These are phyloP conservation scores for Hippophae rhamnoides DNA, from an alignment of 306 rosid genomes.

Conservation along the genomic window DNA sequence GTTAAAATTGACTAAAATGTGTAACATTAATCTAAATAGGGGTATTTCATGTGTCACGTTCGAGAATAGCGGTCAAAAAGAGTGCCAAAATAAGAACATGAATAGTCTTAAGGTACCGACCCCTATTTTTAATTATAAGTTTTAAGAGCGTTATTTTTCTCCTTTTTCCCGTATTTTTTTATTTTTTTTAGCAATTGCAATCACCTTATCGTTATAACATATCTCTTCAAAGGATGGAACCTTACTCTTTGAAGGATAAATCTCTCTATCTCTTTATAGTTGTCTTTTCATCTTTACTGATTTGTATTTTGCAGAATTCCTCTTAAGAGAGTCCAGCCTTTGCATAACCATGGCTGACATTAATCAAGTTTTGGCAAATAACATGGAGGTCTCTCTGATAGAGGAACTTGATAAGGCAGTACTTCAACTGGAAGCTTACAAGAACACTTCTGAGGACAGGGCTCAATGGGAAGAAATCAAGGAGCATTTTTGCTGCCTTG, in stretches of 20 bases:
- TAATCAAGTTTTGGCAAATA: conserved; percentile 31
- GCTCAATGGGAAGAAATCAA: conserved; percentile 62
- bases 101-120: too few species aligned
- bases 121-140: too few species aligned
- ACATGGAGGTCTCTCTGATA: conserved; percentile 27
- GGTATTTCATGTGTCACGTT: too few species aligned
- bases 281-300: conserved; percentile 6
- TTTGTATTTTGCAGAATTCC: conserved; percentile 12
- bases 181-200: background rate
- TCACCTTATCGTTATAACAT: too few species aligned
- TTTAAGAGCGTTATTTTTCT: too few species aligned
- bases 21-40: too few species aligned
- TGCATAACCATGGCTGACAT: conserved; percentile 33
- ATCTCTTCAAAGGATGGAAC: too few species aligned
- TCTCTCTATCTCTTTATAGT: background rate
- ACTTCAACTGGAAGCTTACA: conserved; percentile 46
- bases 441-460: conserved; percentile 34
- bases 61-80: too few species aligned
- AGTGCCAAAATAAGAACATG: too few species aligned
- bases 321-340: conserved; percentile 17
- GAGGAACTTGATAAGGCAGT: conserved; percentile 48
- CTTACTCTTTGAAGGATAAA: background rate
- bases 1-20: too few species aligned
- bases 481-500: conserved; percentile 53
- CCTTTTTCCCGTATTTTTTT: too few species aligned